Conservation (phyloP, 1,284 basidiomycete genomes). For the Trichosporon asahii region DNA sequence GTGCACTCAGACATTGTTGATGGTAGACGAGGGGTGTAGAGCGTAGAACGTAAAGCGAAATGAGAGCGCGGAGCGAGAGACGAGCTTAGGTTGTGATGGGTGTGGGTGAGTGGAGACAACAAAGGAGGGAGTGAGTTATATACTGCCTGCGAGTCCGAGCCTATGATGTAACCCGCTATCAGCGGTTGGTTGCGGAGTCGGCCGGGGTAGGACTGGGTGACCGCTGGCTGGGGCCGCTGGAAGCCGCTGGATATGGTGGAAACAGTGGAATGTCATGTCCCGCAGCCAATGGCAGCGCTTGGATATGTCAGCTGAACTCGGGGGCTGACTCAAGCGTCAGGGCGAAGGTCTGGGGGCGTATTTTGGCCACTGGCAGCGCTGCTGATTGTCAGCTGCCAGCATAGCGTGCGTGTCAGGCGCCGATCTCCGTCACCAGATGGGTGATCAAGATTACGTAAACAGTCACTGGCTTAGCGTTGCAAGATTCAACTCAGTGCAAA, state of each 20-base stretch:
- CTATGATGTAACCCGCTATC: background rate
- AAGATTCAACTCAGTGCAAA: no score
- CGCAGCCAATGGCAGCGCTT: background rate
- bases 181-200: background rate
- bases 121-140: background rate
- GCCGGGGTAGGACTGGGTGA: slow-evolving; percentile 2
- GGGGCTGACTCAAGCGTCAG: background rate
- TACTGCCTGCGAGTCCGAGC: background rate
- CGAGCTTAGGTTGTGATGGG: background rate
- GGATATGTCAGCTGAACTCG: background rate
- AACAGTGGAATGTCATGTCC: background rate
- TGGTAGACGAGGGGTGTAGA: no score
- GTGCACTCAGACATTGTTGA: slow-evolving; percentile 34
- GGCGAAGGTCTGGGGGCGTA: background rate
- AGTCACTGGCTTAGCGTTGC: no score
- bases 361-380: background rate
- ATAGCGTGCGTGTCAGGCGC: background rate
- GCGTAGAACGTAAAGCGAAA: no score
- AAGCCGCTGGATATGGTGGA: background rate
- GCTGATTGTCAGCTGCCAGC: background rate
- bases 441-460: no score
- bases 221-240: background rate
- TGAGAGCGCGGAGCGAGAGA: no score
- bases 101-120: background rate
- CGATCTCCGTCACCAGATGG: background rate